phyloP scores from a whole-genome alignment of 805 yeast species.

The Metschnikowia lunata region DNA sequence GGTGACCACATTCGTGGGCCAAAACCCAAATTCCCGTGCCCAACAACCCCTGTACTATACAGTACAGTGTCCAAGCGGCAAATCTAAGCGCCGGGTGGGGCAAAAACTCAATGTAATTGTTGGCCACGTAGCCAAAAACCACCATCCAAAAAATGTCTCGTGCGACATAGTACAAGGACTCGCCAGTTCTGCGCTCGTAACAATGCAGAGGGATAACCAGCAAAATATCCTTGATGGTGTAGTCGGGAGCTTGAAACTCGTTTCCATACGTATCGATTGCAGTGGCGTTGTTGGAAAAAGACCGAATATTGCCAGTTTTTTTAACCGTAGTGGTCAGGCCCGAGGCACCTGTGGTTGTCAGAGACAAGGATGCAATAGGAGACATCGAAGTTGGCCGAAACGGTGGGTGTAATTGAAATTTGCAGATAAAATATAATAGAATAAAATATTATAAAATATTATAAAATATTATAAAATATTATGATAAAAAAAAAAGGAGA shows the following conservation, averaged over 20 bases:
- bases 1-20: conserved; percentile 92
- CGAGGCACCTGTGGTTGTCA: conserved; percentile 9
- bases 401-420: background rate
- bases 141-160: conserved; percentile 56
- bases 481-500: no score
- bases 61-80: conserved; percentile 55
- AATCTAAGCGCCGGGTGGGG: conserved; percentile 38
- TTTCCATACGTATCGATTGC: conserved; percentile 62
- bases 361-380: conserved; percentile 13
- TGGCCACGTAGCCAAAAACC: conserved; percentile 50
- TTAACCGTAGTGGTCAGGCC: conserved; percentile 14
- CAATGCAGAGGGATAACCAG: conserved; percentile 70
- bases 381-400: conserved; percentile 9
- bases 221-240: conserved; percentile 68
- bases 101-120: conserved; percentile 46
- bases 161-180: conserved; percentile 59
- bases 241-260: conserved; percentile 69
- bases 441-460: no score
- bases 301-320: conserved; percentile 41
- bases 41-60: conserved; percentile 55
- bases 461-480: no score
- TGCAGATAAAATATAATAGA: no score
- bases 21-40: conserved; percentile 80
- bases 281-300: conserved; percentile 32
- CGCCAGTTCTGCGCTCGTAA: conserved; percentile 55